A percentile compares a stretch with the other conserved stretches of the same genome.
phyloP scores from a whole-genome alignment of 2,329 filamentous ascomycete genomes.

The Stromatinia cepivora region DNA sequence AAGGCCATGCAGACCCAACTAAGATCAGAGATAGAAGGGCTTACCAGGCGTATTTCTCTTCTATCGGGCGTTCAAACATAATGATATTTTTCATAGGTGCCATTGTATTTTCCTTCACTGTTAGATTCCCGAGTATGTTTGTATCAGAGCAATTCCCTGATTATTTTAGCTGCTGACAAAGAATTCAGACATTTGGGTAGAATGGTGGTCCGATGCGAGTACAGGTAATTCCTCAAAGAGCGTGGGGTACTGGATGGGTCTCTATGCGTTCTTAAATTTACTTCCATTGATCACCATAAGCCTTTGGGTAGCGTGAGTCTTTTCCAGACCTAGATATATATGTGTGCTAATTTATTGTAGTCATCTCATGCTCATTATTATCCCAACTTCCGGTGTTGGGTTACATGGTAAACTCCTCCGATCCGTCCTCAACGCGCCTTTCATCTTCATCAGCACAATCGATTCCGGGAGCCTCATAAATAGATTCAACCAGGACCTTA shows the following conservation, averaged over 20 bases:
- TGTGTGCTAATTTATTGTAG: background rate
- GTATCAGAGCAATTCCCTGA: background rate
- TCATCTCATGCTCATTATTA: slow-evolving; percentile 48
- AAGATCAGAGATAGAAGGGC: background rate
- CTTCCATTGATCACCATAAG: background rate
- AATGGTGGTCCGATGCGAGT: background rate
- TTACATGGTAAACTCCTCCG: slow-evolving; percentile 51
- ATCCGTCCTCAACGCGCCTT: slow-evolving; percentile 47
- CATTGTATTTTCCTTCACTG: background rate
- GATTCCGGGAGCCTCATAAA: slow-evolving; percentile 31
- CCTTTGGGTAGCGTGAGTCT: background rate
- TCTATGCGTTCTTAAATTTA: background rate
- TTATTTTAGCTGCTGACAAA: background rate
- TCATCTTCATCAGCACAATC: slow-evolving; percentile 38
- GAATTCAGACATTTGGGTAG: background rate
- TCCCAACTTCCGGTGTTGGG: slow-evolving; percentile 24
- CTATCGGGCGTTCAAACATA: background rate
- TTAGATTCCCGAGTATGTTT: background rate
- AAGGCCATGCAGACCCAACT: background rate
- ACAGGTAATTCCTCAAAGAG: background rate
- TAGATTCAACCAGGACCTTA: slow-evolving; percentile 29
- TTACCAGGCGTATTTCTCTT: background rate
- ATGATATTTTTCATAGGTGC: background rate
- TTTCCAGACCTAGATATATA: background rate
- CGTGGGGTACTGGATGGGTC: slow-evolving; percentile 2